Percentiles rank a stretch among this genome's conserved stretches.
phyloP scores from a whole-genome alignment of 768 basidiomycete genomes.

The Pluteus cervinus region DNA sequence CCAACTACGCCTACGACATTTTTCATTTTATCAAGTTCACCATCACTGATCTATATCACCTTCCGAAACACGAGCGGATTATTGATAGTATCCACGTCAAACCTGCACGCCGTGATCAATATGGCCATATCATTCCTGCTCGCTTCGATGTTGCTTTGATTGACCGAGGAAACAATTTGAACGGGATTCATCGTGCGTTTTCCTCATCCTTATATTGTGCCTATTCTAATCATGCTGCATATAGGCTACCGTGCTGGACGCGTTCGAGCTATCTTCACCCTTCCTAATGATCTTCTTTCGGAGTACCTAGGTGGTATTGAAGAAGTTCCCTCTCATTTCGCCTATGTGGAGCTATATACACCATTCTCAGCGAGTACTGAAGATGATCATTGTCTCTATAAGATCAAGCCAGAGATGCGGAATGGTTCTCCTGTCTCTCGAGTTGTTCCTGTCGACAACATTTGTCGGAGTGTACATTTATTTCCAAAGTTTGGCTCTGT shows the following conservation, averaged over 20 bases:
- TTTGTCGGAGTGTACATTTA: conserved; percentile 22
- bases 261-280: conserved; percentile 18
- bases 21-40: too few species aligned
- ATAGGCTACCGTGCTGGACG: conserved; percentile 19
- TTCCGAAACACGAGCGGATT: too few species aligned
- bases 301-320: conserved; percentile 6
- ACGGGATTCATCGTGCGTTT: conserved; percentile 10
- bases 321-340: conserved; percentile 11
- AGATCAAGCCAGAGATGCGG: neutral
- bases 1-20: too few species aligned
- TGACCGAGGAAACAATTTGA: conserved; percentile 6
- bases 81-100: conserved; percentile 23
- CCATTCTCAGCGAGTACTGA: conserved; percentile 11
- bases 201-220: too few species aligned
- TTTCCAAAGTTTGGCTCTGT: conserved; percentile 7
- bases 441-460: conserved; percentile 20
- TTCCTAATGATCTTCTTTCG: conserved; percentile 9
- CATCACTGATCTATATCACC: too few species aligned
- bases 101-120: conserved; percentile 5
- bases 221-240: too few species aligned
- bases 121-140: conserved; percentile 8
- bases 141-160: conserved; percentile 23
- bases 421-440: conserved; percentile 10
- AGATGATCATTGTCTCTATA: conserved; percentile 12
- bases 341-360: conserved; percentile 24